Base-by-base conservation (phyloP, 2,329 filamentous ascomycete genomes). In the Tolypocladium pustulatum region DNA sequence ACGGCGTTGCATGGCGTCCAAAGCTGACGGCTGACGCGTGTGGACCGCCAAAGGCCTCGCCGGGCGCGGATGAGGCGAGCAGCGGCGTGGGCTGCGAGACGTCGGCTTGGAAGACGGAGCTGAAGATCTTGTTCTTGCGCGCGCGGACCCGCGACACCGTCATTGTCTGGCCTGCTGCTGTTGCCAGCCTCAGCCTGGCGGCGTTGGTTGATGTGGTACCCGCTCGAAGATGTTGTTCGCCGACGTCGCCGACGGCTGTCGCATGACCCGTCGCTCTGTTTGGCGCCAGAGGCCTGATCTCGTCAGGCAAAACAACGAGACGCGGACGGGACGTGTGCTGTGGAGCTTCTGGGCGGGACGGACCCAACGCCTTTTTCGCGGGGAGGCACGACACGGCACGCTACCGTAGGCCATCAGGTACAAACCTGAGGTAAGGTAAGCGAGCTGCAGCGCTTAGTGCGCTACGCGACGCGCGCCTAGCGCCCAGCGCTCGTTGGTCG, bases 31-130 rank as follows among this genome's bases (percentile, higher is more conserved):
- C 49, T n/a, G 49, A 52, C 17, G 49, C 30, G 49, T 32, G 64
- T 41, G 73, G 73, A 38, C 73, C 74, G 56, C 78, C 78, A 69
- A 81, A 81, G 6, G 75, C 64, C 64, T 77, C 75, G 20, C 75
- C 75, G n/a, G 72, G 70, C 40, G 73, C 72, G 4, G 75, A 65
- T 59, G 74, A 75, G 49, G 70, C 65, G 54, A 72, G 64, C 20
- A 74, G 69, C 40, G 80, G 76, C 57, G 79, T 79, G 49, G 80
- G 76, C 66, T 78, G 78, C 20, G 76, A 76, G 63, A 76, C 65
- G 60, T 81, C 77, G 20, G 75, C 76, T 60, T 77, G 77, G 69
- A 85, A 85, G 65, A 84, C 80, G 32, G 81, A 83, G 61, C 75
- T 75, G 64, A 84, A 78, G 51, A 82, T 72, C 61, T 74, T 77